phyloP scores from a whole-genome alignment of 139 green algal genomes.

The Tetradesmus obliquus region DNA sequence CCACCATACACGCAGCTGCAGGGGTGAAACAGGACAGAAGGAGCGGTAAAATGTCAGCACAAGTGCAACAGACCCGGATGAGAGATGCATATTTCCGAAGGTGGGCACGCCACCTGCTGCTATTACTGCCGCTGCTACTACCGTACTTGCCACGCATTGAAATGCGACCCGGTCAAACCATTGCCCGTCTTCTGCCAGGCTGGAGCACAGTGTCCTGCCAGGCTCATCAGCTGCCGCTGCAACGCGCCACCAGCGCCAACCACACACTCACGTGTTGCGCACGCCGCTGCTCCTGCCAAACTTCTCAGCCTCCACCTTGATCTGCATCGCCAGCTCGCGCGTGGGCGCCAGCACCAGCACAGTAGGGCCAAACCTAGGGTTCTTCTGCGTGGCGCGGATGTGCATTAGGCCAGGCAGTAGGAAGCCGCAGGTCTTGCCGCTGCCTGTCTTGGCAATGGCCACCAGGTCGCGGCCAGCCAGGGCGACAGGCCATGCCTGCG shows the following conservation, averaged over 20 bases:
- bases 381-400: conserved; percentile 72
- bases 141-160: too few relatives aligned
- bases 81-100: neutral
- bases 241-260: neutral
- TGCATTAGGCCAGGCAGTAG: conserved; percentile 89
- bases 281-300: conserved; percentile 89
- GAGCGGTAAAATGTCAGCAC: neutral
- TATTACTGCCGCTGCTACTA: neutral
- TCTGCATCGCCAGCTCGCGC: conserved; percentile 95
- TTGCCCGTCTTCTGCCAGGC: too few relatives aligned
- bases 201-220: neutral
- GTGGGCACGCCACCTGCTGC: neutral
- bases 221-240: neutral
- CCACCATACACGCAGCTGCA: conserved; percentile 88
- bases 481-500: conserved; percentile 88
- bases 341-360: conserved; percentile 93
- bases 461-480: conserved; percentile 86
- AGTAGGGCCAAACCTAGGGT: conserved; percentile 80
- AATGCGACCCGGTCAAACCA: too few relatives aligned
- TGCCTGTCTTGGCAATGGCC: conserved; percentile 90
- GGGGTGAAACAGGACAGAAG: neutral
- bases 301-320: conserved; percentile 93
- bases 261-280: conserved; percentile 73
- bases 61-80: neutral
- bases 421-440: conserved; percentile 89